Base-by-base conservation (phyloP, 1,139 yeast genomes). In the Pichia kudriavzevii region DNA sequence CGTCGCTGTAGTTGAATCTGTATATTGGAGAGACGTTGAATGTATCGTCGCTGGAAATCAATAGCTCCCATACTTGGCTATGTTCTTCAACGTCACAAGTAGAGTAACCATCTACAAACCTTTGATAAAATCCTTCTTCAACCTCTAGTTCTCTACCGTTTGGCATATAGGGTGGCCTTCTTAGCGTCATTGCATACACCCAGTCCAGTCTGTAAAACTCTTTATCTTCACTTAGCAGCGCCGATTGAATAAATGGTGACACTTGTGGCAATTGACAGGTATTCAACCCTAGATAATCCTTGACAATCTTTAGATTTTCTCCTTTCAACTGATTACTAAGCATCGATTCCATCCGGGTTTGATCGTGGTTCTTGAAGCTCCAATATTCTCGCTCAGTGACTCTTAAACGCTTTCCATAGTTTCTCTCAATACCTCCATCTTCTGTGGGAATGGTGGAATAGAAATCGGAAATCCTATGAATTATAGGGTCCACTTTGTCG, bases 131-230 rank as follows among this genome's bases (percentile, higher is more conserved):
- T 11, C 33, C 31, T 20, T 20, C 26, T 1, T 37, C 41, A 5
- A 49, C 26, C 28, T 48, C 54, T 16, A 49, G 11, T 11, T 25
- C 36, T 11, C 23, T 21, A 3, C 20, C 21, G 7, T 32, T 21
- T 5, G 15, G 7, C 15, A 43, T 31, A 29, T 44, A 41, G 1
- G 25, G 26, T 19, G 53, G 48, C 30, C 43, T 27, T 33, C 47
- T 20, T 40, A 52, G 39, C 31, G 55, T 32, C 39, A 50, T 36
- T 50, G 45, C 44, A 10, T 63, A 46, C 37, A 59, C 55, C 31
- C 52, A 28, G 25, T 52, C 54, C 19, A 53, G 39, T 14, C 46
- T 34, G 22, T 53, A 52, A 4, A 65, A 35, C 4, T 39, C 26
- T 1, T 36, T 22, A 19, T 38, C 34, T 10, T 38, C n/a, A 6